Conservation (phyloP, 2,329 filamentous ascomycete genomes). For the Epicoccum sorghinum region DNA sequence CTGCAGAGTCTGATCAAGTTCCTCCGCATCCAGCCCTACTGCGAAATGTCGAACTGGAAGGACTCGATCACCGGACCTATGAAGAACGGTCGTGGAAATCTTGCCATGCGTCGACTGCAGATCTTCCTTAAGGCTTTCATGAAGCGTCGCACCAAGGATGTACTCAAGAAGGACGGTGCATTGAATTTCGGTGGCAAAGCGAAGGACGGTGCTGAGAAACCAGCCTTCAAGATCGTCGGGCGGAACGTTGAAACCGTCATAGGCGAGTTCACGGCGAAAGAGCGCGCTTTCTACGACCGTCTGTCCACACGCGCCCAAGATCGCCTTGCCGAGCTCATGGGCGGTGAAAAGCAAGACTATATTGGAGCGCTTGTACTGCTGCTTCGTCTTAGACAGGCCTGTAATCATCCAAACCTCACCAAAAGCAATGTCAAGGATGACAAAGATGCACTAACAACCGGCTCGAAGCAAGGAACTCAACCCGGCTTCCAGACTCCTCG, state of each 20-base stretch:
- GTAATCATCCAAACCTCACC: slow-evolving; percentile 90
- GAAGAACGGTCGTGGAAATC: slow-evolving; percentile 85
- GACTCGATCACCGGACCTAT: slow-evolving; percentile 88
- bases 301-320: slow-evolving; percentile 84
- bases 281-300: slow-evolving; percentile 84
- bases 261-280: slow-evolving; percentile 77
- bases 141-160: slow-evolving; percentile 97
- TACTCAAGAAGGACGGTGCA: slow-evolving; percentile 86
- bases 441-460: slow-evolving; percentile 79
- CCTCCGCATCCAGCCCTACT: slow-evolving; percentile 87
- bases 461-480: slow-evolving; percentile 53
- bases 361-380: slow-evolving; percentile 91
- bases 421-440: slow-evolving; percentile 86
- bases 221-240: slow-evolving; percentile 87
- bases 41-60: slow-evolving; percentile 85
- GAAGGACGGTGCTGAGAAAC: slow-evolving; percentile 61
- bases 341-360: slow-evolving; percentile 79
- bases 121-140: slow-evolving; percentile 90
- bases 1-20: slow-evolving; percentile 93
- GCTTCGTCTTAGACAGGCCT: slow-evolving; percentile 88
- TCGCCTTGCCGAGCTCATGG: slow-evolving; percentile 88
- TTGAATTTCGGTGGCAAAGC: slow-evolving; percentile 76
- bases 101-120: slow-evolving; percentile 87
- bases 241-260: slow-evolving; percentile 84
- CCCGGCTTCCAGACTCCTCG: slow-evolving; percentile 42